These are phyloP conservation scores for Glycyrrhiza uralensis DNA, from an alignment of 306 rosid species.

Conservation along the genomic window DNA sequence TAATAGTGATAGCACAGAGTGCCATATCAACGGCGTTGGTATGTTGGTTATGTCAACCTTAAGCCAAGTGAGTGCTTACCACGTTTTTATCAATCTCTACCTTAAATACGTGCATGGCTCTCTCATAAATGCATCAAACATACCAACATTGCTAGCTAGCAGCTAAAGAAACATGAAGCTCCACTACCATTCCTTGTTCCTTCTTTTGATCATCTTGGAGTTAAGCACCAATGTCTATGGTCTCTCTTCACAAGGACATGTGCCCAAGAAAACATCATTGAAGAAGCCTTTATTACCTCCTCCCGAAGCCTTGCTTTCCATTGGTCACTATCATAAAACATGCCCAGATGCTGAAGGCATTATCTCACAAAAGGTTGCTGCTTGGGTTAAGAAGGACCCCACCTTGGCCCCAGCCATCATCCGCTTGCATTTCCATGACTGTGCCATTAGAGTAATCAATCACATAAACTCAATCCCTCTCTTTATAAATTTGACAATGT, in stretches of 20 bases:
- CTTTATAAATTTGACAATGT: not conserved
- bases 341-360: constrained; percentile 75
- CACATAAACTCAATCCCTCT: constrained; percentile 15
- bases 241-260: not conserved
- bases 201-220: constrained; percentile 36
- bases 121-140: constrained; percentile 13
- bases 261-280: not conserved
- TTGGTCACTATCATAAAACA: constrained; percentile 39
- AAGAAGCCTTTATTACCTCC: not conserved
- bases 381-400: constrained; percentile 63
- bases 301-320: constrained; percentile 46
- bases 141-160: not conserved
- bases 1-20: not conserved
- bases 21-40: constrained; percentile 38
- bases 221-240: constrained; percentile 6
- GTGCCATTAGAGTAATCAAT: constrained; percentile 64
- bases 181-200: constrained; percentile 10
- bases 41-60: constrained; percentile 21
- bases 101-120: constrained; percentile 33
- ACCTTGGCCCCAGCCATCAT: constrained; percentile 72
- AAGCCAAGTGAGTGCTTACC: constrained; percentile 38
- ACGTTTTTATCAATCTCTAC: constrained; percentile 34
- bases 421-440: constrained; percentile 84
- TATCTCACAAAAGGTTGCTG: constrained; percentile 50
- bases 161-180: constrained; percentile 40